Evolutionary conservation across 805 yeast genomes (phyloP), one percentile per base, ranked within the genome.

Genomic region (Wickerhamomyces mucosus): DNA sequence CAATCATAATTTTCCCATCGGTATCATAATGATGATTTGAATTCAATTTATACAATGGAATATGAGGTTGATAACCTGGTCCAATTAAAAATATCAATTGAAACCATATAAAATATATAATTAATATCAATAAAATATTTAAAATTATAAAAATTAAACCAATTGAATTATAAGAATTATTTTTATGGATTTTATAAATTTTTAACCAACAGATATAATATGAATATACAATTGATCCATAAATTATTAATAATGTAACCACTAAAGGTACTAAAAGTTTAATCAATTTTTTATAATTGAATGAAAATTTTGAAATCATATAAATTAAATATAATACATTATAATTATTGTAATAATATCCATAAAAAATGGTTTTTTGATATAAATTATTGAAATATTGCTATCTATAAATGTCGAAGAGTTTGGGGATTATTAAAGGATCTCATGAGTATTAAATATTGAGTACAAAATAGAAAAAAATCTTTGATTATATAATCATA

Each of bases 31-130:
- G 32, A 19, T 33, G 36, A 38, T 59, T 29, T 16, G 43, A 26
- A 33, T 48, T 27, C 40, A 46, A 35, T 46, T 51, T 29, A 33
- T 51, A 59, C 2, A 65, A 50, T 1, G 71, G 69, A 6, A 59
- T 37, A 21, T 52, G 42, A 5, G 50, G 42, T 0, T 67, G 65
- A 1, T 58, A 44, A 0, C 92, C 92, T 0, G 88, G 82, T 0
- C 88, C 89, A n/a, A 45, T 33, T 3, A 46, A 11, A 13, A 63
- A 39, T 2, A 77, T 48, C n/a, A n/a, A n/a, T 15, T 64, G 50
- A 0, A 41, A 26, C 82, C 85, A 78, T 40, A 61, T 32, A 26
- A 39, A 16, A 13, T 54, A 33, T 6, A 58, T 21, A n/a, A 50
- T 7, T 3, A 39, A 16, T n/a, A 55, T 22, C 3, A 63, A 18